Evolutionary conservation across 1,284 basidiomycete genomes (phyloP).

Genomic region (Ceratobasidium theobromae): DNA sequence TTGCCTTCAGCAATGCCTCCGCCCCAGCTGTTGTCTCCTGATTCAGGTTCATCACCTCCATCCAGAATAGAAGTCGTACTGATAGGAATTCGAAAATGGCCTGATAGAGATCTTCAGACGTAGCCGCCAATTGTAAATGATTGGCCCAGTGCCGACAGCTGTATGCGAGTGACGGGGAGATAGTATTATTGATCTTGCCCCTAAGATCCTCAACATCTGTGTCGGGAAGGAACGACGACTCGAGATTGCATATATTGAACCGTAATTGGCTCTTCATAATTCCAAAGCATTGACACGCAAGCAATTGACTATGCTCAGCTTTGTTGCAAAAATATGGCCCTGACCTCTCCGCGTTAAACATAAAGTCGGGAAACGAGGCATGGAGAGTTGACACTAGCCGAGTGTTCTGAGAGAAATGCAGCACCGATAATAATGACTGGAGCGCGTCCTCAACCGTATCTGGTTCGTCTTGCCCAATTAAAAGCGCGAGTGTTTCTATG

Average conservation of each 20-base stretch:
- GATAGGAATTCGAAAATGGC: not conserved
- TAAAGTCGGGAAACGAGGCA: constrained; percentile 13
- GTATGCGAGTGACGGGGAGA: not conserved
- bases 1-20: not conserved
- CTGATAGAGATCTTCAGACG: not conserved
- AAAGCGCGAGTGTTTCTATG: not conserved
- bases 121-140: not conserved
- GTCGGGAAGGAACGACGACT: not conserved
- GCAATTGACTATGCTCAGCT: not conserved
- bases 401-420: not conserved
- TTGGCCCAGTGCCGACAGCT: not conserved
- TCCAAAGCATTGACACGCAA: not conserved
- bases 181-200: not conserved
- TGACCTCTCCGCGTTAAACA: not conserved
- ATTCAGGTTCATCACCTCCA: not conserved
- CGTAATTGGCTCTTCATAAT: not conserved
- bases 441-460: not conserved
- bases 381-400: constrained; percentile 1
- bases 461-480: not conserved
- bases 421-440: not conserved
- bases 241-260: constrained; percentile 2
- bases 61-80: not conserved
- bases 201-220: not conserved
- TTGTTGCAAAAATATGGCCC: not conserved
- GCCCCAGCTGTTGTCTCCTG: not conserved